Percentiles rank a stretch among this genome's conserved stretches.
These are phyloP conservation scores for Medicago truncatula DNA, from an alignment of 306 rosid genomes.

Conservation along the genomic window DNA sequence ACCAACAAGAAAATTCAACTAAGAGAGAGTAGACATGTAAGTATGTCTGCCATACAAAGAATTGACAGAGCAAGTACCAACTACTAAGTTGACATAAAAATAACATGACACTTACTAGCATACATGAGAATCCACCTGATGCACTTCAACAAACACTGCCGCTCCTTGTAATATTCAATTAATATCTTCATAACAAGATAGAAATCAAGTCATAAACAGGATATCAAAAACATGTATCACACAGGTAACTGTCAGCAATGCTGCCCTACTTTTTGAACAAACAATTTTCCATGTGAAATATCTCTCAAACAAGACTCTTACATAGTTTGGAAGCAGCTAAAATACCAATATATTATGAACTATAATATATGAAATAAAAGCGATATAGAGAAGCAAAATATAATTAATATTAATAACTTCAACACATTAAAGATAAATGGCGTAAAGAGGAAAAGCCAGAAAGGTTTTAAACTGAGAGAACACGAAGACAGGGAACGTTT, in stretches of 20 bases:
- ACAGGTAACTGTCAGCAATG: conserved; percentile 1
- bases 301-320: conserved; percentile 28
- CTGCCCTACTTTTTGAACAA: conserved; percentile 8
- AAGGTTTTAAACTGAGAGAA: conserved; percentile 31
- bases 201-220: conserved; percentile 26
- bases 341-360: conserved; percentile 7
- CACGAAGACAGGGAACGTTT: background rate
- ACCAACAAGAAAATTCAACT: conserved; percentile 33
- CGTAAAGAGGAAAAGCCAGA: conserved; percentile 24
- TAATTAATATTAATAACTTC: conserved; percentile 10
- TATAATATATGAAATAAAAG: background rate
- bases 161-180: conserved; percentile 82
- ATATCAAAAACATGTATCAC: conserved; percentile 26
- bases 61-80: conserved; percentile 29
- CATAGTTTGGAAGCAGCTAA: conserved; percentile 3
- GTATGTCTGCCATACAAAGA: conserved; percentile 22
- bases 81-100: conserved; percentile 29
- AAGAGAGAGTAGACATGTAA: conserved; percentile 20
- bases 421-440: background rate
- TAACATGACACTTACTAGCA: conserved; percentile 68
- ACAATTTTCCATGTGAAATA: conserved; percentile 24
- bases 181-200: conserved; percentile 56
- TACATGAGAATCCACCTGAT: conserved; percentile 79
- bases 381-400: background rate
- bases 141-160: conserved; percentile 95